Base-by-base conservation (phyloP, 805 yeast genomes). In the Debaryomyces hansenii region DNA sequence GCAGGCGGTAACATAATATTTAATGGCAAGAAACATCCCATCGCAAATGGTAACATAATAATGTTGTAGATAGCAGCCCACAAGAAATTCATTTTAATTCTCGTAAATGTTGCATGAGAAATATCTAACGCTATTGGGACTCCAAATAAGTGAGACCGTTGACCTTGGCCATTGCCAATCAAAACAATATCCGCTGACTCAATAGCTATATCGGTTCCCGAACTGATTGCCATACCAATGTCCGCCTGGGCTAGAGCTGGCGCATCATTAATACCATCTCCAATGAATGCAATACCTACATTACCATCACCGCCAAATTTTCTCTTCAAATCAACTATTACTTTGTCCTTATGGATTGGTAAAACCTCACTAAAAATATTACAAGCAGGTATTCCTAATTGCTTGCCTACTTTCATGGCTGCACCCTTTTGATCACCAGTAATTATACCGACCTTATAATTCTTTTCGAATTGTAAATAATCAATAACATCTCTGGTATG, bases 211-310 rank as follows among this genome's bases (percentile, higher is more conserved):
- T 94, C 98, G 0, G 98, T 88, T 4, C 98, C 97, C 0, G 95
- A 80, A 8, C 95, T 85, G 47, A 95, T 82, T 9, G 98, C 94
- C 57, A 95, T 82, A 20, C 99, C 99, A 15, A 94, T 68, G 54
- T 90, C 89, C 0, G 97, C 87, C 46, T 85, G 78, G 1, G 89
- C 96, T 45, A 94, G 75, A 0, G 98, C 98, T 0, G 99, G 97
- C 0, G 98, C 96, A 63, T 94, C 99, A 64, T 94, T 94, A 54
- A 94, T 88, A 49, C 99, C 99, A 67, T 94, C 99, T 33, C 99
- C 99, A 18, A 94, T 85, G 74, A 95, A 90, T 5, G 91, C 92
- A 36, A 94, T 85, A 3, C 67, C 65, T 4, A 62, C 67, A 38
- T 67, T 62, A 10, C 36, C 34, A 5, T 55, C 51, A 1, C 67